Evolutionary conservation across 176 grass and related monocot species (phyloP).

Genomic region (Musa acuminata): DNA sequence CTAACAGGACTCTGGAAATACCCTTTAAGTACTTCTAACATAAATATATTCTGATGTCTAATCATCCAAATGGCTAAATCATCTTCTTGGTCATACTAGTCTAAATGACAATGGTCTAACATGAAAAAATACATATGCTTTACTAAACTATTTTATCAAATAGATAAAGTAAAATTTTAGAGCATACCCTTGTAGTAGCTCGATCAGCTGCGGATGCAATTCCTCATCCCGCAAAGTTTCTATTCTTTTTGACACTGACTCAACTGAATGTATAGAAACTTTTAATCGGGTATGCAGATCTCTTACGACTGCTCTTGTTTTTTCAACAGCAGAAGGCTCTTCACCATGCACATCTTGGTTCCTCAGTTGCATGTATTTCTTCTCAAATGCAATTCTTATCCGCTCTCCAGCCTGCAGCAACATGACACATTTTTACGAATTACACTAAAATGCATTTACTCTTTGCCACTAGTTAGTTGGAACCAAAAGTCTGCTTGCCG

Average conservation of each 20-base stretch:
- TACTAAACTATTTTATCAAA: neutral
- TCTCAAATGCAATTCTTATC: slow-evolving; percentile 57
- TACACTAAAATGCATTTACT: neutral
- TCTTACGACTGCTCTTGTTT: slow-evolving; percentile 59
- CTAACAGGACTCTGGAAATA: neutral
- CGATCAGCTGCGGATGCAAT: slow-evolving; percentile 57
- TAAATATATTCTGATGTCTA: neutral
- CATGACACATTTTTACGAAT: neutral
- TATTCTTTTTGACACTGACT: slow-evolving; percentile 54
- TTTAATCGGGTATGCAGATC: slow-evolving; percentile 61
- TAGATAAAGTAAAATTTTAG: slow-evolving; percentile 1
- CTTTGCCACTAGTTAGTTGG: neutral
- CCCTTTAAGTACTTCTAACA: neutral
- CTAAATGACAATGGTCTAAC: neutral
- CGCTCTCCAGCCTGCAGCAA: slow-evolving; percentile 51
- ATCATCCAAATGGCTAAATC: neutral
- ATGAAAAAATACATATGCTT: neutral
- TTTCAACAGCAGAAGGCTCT: slow-evolving; percentile 55
- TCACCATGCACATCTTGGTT: slow-evolving; percentile 74
- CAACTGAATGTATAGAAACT: slow-evolving; percentile 61
- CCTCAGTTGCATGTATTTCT: slow-evolving; percentile 58
- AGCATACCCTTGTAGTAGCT: slow-evolving; percentile 53
- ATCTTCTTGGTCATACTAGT: neutral
- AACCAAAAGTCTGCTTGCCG: neutral
- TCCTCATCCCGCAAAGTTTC: slow-evolving; percentile 56